A percentile compares a stretch with the other conserved stretches of the same genome.
These are phyloP conservation scores for Didymella exigua DNA, from an alignment of 2,329 filamentous ascomycete species.

Conservation along the genomic window DNA sequence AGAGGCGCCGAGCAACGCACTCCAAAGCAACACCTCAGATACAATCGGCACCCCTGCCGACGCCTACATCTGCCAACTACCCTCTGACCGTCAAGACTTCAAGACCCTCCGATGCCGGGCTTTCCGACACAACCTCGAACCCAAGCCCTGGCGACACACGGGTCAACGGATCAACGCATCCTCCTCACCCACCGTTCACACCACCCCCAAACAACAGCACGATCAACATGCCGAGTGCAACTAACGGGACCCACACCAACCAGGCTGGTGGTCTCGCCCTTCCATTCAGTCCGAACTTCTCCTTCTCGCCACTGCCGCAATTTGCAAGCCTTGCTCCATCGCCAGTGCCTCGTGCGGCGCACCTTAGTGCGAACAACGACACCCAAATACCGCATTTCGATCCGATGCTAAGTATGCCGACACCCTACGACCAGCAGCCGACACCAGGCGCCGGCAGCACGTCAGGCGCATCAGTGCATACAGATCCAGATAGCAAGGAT, in stretches of 20 bases:
- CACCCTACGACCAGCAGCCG: conserved; percentile 51
- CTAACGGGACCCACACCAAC: conserved; percentile 7
- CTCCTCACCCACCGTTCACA: conserved; percentile 35
- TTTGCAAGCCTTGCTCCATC: conserved; percentile 42
- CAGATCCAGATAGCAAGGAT: conserved; percentile 68
- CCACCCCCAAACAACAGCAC: conserved; percentile 31
- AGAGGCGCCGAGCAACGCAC: conserved; percentile 42
- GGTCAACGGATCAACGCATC: conserved; percentile 25
- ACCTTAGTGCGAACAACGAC: conserved; percentile 27
- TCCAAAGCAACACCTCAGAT: conserved; percentile 24
- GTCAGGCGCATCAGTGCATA: conserved; percentile 47
- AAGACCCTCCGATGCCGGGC: conserved; percentile 31
- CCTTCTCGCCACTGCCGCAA: conserved; percentile 43
- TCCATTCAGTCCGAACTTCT: conserved; percentile 52
- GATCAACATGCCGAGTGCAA: conserved; percentile 23
- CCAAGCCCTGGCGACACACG: conserved; percentile 31
- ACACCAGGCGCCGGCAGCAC: conserved; percentile 54
- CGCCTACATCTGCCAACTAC: conserved; percentile 40
- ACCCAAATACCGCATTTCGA: conserved; percentile 35
- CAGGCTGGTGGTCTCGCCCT: conserved; percentile 35
- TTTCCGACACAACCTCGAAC: conserved; percentile 28
- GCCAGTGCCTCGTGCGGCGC: conserved; percentile 31
- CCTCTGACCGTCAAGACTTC: conserved; percentile 26
- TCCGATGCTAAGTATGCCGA: conserved; percentile 51
- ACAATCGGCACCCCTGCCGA: conserved; percentile 36